These are phyloP conservation scores for Fusarium sp. DNA, from an alignment of 2,329 filamentous ascomycete species.

Conservation along the genomic window DNA sequence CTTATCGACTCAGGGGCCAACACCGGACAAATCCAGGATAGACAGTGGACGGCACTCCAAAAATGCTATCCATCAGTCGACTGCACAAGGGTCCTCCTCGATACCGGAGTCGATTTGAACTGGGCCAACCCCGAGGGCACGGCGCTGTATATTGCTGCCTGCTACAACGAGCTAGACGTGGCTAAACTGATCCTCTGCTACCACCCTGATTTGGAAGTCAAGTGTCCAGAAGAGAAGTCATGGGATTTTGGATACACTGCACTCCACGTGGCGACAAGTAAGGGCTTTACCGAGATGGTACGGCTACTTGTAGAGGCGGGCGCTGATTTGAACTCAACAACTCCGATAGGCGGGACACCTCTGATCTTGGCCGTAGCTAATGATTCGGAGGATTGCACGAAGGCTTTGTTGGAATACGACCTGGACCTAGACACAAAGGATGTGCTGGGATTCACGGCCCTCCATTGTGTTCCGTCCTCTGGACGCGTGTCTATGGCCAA, in stretches of 20 bases:
- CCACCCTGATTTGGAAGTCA: background rate
- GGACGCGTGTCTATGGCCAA: background rate
- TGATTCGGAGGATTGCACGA: background rate
- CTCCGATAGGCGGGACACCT: background rate
- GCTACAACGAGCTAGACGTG: background rate
- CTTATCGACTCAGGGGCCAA: background rate
- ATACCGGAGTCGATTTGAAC: background rate
- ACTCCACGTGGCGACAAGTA: background rate
- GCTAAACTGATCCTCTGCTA: background rate
- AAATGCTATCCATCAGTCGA: background rate
- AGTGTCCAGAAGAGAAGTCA: background rate
- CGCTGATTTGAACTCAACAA: background rate
- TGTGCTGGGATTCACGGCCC: background rate
- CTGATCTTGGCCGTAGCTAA: background rate
- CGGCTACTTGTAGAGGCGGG: background rate
- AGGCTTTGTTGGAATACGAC: background rate
- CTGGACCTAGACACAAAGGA: background rate
- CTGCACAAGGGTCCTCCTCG: background rate
- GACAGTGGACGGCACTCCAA: background rate
- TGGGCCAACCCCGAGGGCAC: background rate
- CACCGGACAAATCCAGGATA: background rate
- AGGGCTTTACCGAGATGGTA: background rate
- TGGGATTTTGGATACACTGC: background rate
- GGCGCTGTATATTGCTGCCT: background rate
- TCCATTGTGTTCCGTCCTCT: background rate